Conservation (phyloP, 1,284 basidiomycete genomes). For the Heterobasidion annosum region DNA sequence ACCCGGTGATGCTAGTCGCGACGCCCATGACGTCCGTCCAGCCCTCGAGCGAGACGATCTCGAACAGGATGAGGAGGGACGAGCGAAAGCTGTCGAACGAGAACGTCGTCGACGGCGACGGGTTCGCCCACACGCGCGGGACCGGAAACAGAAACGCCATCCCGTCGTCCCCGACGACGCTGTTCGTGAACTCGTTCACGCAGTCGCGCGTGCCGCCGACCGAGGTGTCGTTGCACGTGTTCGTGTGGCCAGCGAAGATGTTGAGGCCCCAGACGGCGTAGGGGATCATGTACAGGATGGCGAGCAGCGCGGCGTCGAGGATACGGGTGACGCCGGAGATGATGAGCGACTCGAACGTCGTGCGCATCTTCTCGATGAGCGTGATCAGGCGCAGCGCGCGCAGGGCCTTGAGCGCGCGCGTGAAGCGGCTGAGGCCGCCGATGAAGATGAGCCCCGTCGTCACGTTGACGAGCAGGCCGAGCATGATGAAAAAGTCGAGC, state of each 20-base stretch:
- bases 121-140: slow-evolving; percentile 87
- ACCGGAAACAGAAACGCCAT: slow-evolving; percentile 57
- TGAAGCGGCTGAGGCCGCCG: slow-evolving; percentile 75
- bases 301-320: slow-evolving; percentile 86
- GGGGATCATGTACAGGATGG: slow-evolving; percentile 92
- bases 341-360: slow-evolving; percentile 88
- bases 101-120: slow-evolving; percentile 77
- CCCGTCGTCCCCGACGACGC: slow-evolving; percentile 31
- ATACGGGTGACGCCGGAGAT: slow-evolving; percentile 85
- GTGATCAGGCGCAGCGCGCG: slow-evolving; percentile 89
- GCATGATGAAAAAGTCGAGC: slow-evolving; percentile 84
- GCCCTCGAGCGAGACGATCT: slow-evolving; percentile 93
- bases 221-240: slow-evolving; percentile 73
- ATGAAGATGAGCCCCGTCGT: slow-evolving; percentile 72
- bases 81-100: slow-evolving; percentile 87
- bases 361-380: slow-evolving; percentile 78
- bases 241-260: slow-evolving; percentile 84
- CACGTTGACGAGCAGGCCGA: slow-evolving; percentile 78
- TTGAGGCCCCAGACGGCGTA: slow-evolving; percentile 97
- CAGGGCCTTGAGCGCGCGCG: slow-evolving; percentile 84
- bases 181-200: slow-evolving; percentile 67
- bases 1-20: slow-evolving; percentile 75
- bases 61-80: slow-evolving; percentile 89
- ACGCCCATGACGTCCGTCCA: slow-evolving; percentile 91
- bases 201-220: slow-evolving; percentile 60